Evolutionary conservation across 1,284 basidiomycete species (phyloP), one percentile per base, ranked within the genome.

Genomic region (Moniliophthora roreri): DNA sequence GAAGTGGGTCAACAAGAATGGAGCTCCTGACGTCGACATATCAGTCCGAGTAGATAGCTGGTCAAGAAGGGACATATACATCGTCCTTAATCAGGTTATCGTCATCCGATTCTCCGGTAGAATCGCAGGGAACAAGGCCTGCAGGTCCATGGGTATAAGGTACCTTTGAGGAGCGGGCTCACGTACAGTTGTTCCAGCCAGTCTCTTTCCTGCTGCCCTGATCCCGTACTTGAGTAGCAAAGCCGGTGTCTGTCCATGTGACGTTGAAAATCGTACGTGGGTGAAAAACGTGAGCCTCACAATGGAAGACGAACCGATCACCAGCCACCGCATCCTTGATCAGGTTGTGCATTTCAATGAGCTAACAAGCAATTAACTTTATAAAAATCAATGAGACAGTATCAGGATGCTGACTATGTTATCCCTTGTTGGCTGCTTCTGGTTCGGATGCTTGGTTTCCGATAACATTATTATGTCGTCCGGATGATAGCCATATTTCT

Each of bases 231-330:
- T 71, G 72, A 36, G 57, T 51, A 0, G 70, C 66, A 41, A 75
- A 72, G 4, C 72, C 72, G 0, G 71, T 66, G 69, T 75, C 62
- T 63, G 46, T 18, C 26, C n/a, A 37, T 24, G 3, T 3, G 16
- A 38, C 45, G 9, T 40, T 32, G 18, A 15, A 21, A n/a, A 9
- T 16, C 26, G 5, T 8, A 32, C 20, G n/a, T n/a, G n/a, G n/a
- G n/a, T n/a, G 16, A 38, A 13, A 37, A 23, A 11, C 24, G 9
- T 35, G 18, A 11, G 7, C 55, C 59, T 10, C 36, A 60, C 61
- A 77, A 41, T 70, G 71, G 42, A 76, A 74, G 36, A 74, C 69
- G 24, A 76, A 66, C 20, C 50, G 65, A 50, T 77, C 76, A 0
- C 69, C 68, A 2, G 65, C 28, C 3, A 61, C 57, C 6, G 66